A percentile compares a stretch with the other conserved stretches of the same genome.
Evolutionary conservation across 257 asterid genomes (phyloP).

Genomic region (Nicotiana sylvestris): DNA sequence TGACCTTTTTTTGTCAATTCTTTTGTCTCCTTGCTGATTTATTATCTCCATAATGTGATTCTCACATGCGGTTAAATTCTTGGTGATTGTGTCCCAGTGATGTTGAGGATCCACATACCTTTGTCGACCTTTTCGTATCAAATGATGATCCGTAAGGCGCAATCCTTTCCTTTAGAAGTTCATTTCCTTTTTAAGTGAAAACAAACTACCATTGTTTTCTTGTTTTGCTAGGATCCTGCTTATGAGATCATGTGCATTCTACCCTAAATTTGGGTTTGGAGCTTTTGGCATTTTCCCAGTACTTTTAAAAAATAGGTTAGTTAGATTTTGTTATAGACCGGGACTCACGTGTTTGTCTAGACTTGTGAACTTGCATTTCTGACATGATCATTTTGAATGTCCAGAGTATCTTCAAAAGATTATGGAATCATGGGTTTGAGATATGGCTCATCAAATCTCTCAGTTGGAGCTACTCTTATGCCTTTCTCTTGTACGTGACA

Average conservation of each 20-base stretch:
- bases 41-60: not conserved
- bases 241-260: constrained; percentile 78
- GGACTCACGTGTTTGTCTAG: constrained; percentile 14
- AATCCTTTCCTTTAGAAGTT: constrained; percentile 13
- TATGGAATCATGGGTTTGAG: constrained; percentile 84
- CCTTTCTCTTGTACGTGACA: constrained; percentile 60
- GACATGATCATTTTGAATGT: constrained; percentile 26
- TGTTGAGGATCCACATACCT: constrained; percentile 79
- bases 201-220: constrained; percentile 18
- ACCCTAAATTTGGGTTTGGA: constrained; percentile 70
- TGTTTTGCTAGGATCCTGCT: constrained; percentile 43
- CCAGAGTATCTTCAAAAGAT: constrained; percentile 67
- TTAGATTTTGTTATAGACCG: not conserved
- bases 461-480: constrained; percentile 68
- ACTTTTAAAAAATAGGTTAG: constrained; percentile 66
- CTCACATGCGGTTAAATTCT: not conserved
- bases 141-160: constrained; percentile 79
- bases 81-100: constrained; percentile 42
- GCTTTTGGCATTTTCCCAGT: constrained; percentile 84
- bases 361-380: constrained; percentile 6
- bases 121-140: constrained; percentile 71
- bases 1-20: not conserved
- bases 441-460: constrained; percentile 86
- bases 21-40: not conserved
- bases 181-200: not conserved